phyloP scores from a whole-genome alignment of 1,139 yeast genomes.

The Kluyveromyces sp. region DNA sequence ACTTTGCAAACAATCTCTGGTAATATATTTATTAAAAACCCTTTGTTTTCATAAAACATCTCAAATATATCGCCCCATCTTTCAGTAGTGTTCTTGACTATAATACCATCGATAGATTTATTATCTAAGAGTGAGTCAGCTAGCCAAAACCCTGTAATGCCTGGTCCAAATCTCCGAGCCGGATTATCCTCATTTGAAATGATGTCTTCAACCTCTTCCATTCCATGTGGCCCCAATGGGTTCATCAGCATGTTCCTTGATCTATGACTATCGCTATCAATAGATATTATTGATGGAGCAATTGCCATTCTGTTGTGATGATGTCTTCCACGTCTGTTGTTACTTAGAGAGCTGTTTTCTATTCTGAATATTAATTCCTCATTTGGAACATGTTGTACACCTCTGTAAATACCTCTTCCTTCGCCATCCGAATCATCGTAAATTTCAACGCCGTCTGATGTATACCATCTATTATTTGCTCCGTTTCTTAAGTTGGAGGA shows the following conservation, averaged over 20 bases:
- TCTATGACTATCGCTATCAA: conserved; percentile 23
- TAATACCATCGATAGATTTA: conserved; percentile 25
- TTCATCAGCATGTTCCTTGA: conserved; percentile 26
- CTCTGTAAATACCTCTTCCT: conserved; percentile 26
- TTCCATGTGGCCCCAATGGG: conserved; percentile 28
- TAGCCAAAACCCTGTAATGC: conserved; percentile 17
- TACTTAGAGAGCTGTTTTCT: conserved; percentile 14
- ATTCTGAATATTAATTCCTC: conserved; percentile 26
- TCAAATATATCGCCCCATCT: conserved; percentile 62
- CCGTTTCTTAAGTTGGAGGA: conserved; percentile 14
- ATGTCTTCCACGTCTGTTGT: conserved; percentile 14
- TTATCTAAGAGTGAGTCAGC: conserved; percentile 28
- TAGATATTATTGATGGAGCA: conserved; percentile 23
- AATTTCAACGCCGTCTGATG: conserved; percentile 26
- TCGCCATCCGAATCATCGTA: conserved; percentile 29
- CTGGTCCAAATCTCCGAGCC: not conserved
- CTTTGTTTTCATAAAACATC: conserved; percentile 40
- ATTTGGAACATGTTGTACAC: conserved; percentile 27
- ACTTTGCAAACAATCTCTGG: conserved; percentile 47
- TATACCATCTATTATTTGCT: conserved; percentile 19
- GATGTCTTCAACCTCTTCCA: conserved; percentile 29
- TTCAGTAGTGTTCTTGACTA: conserved; percentile 51
- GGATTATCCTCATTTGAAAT: conserved; percentile 16
- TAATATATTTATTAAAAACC: conserved; percentile 39
- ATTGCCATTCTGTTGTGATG: conserved; percentile 14